phyloP scores from a whole-genome alignment of 129 eudicot species.

The Ambrosia trifida region DNA sequence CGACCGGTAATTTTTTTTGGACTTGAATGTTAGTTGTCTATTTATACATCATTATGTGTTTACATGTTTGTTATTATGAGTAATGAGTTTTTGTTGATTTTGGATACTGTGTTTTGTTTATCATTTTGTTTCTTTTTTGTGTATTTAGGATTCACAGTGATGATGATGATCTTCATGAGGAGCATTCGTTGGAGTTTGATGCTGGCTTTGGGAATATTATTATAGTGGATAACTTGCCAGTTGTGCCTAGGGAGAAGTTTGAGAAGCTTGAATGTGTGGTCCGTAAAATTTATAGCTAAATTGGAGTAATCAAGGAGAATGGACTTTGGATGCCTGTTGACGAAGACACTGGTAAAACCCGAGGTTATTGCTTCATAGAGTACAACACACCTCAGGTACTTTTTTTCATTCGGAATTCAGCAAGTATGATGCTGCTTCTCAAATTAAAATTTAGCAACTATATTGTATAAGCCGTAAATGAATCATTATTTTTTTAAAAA shows the following conservation, averaged over 20 bases:
- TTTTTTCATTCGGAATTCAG: neutral
- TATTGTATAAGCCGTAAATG: neutral
- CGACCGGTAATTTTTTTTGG: no score
- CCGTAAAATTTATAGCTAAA: constrained; percentile 64
- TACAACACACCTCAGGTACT: constrained; percentile 81
- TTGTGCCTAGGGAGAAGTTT: constrained; percentile 69
- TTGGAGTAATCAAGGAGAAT: constrained; percentile 71
- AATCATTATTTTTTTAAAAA: neutral
- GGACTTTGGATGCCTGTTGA: constrained; percentile 90
- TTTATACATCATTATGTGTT: no score
- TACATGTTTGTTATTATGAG: no score
- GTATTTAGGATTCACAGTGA: constrained; percentile 40
- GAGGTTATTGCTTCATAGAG: constrained; percentile 79
- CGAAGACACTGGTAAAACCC: constrained; percentile 48
- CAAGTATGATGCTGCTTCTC: neutral
- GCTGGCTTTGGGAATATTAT: constrained; percentile 65
- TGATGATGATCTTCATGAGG: constrained; percentile 67
- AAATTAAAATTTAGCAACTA: neutral
- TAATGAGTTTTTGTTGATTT: no score
- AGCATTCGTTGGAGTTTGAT: constrained; percentile 55
- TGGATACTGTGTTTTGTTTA: neutral
- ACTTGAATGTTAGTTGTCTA: no score
- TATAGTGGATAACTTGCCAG: constrained; percentile 74
- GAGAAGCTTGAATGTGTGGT: constrained; percentile 72
- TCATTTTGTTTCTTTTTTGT: neutral